Evolutionary conservation across 2,329 filamentous ascomycete species (phyloP).

Genomic region (Uncinocarpus reesii): DNA sequence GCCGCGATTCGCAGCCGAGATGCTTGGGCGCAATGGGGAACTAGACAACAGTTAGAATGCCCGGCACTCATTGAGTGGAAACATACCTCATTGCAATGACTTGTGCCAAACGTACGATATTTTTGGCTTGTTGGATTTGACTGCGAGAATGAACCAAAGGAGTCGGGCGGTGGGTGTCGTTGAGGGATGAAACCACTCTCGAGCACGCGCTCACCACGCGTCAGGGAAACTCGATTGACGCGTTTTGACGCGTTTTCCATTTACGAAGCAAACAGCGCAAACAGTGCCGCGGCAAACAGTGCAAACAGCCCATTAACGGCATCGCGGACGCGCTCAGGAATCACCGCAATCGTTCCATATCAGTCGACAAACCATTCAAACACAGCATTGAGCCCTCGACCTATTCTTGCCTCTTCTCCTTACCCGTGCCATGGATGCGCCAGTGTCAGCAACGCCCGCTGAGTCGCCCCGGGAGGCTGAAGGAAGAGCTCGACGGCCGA

Average conservation of each 20-base stretch:
- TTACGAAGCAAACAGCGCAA: neutral
- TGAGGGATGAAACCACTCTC: no score
- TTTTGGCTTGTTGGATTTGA: no score
- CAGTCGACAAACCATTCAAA: neutral
- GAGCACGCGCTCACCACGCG: neutral
- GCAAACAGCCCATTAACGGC: slow-evolving; percentile 4
- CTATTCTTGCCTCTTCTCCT: neutral
- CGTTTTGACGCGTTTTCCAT: neutral
- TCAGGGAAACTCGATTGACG: slow-evolving; percentile 8
- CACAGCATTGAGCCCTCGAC: neutral
- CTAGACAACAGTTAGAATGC: slow-evolving; percentile 40
- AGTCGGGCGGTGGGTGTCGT: no score
- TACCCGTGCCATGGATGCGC: slow-evolving; percentile 6
- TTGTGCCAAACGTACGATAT: no score
- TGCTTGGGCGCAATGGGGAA: slow-evolving; percentile 71
- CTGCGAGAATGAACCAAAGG: no score
- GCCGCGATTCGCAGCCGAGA: slow-evolving; percentile 75
- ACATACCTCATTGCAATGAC: neutral
- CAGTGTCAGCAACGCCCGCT: neutral
- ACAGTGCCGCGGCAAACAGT: no score
- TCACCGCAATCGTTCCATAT: neutral
- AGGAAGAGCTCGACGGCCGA: slow-evolving; percentile 26
- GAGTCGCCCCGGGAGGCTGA: slow-evolving; percentile 11
- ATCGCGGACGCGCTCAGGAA: neutral
- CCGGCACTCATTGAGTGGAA: no score